Conservation (phyloP, 148 eudicot species). For the Persicaria maculosa region DNA sequence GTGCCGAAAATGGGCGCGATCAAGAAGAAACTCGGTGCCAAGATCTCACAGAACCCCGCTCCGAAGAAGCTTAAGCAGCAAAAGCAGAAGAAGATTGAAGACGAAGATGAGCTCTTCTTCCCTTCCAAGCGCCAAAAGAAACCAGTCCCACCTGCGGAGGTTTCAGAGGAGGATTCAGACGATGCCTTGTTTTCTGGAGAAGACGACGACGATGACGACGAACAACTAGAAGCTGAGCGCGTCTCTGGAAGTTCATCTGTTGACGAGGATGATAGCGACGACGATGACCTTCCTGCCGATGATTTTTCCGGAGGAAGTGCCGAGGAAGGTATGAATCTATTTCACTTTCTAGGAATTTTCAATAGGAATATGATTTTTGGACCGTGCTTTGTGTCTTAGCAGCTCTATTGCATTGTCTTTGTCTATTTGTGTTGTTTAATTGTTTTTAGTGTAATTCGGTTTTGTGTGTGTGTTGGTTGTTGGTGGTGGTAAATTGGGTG, state of each 20-base stretch:
- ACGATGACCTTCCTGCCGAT: constrained; percentile 37
- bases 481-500: background rate
- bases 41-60: constrained; percentile 24
- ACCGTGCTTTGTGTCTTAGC: background rate
- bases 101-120: constrained; percentile 19
- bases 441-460: too few relatives aligned
- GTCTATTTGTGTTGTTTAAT: background rate
- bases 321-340: constrained; percentile 17
- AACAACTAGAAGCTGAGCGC: constrained; percentile 19
- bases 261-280: constrained; percentile 24
- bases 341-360: background rate
- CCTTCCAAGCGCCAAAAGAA: constrained; percentile 18
- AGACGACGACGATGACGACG: constrained; percentile 13
- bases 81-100: constrained; percentile 17
- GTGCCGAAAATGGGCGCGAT: constrained; percentile 24
- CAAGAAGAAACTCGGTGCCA: constrained; percentile 28
- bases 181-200: background rate
- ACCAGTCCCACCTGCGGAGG: constrained; percentile 9
- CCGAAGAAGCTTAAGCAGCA: constrained; percentile 13
- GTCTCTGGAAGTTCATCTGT: constrained; percentile 17
- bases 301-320: constrained; percentile 60
- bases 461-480: background rate
- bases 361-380: background rate
- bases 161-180: constrained; percentile 5
- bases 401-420: background rate